phyloP scores from a whole-genome alignment of 805 yeast genomes.

The Yamadazyma paraphyllophila region DNA sequence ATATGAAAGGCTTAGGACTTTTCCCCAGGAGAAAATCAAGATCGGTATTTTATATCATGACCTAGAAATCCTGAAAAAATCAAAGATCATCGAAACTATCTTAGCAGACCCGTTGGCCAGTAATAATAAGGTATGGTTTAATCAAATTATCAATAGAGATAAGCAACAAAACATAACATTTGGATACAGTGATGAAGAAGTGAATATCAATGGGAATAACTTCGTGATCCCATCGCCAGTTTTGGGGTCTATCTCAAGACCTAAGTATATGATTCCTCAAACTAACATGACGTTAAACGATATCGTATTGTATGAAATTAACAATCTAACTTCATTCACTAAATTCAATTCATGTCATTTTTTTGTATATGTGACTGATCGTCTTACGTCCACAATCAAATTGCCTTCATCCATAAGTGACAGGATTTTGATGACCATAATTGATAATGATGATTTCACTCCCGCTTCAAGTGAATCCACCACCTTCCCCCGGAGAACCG shows the following conservation, averaged over 20 bases:
- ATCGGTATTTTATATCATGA: conserved; percentile 36
- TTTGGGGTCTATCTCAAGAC: conserved; percentile 25
- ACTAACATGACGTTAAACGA: conserved; percentile 14
- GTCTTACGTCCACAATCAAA: conserved; percentile 8
- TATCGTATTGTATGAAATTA: conserved; percentile 16
- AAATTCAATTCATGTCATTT: conserved; percentile 15
- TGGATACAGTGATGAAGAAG: conserved; percentile 11
- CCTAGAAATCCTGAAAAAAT: conserved; percentile 15
- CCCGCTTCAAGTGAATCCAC: conserved; percentile 33
- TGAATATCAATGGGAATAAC: conserved; percentile 10
- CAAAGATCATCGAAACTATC: conserved; percentile 35
- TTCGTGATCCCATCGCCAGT: conserved; percentile 29
- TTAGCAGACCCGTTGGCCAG: conserved; percentile 42
- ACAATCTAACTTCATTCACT: conserved; percentile 9
- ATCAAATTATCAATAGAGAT: conserved; percentile 21
- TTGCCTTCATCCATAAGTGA: conserved; percentile 15
- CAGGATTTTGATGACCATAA: conserved; percentile 30
- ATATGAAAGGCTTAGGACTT: conserved; percentile 11
- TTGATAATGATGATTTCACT: conserved; percentile 39
- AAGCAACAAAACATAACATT: conserved; percentile 21
- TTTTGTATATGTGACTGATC: conserved; percentile 12
- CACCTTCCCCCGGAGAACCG: conserved; percentile 19
- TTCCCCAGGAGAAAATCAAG: conserved; percentile 20
- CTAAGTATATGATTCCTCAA: conserved; percentile 17
- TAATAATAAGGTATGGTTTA: conserved; percentile 31